These are phyloP conservation scores for Metrosideros polymorpha DNA, from an alignment of 441 rosid genomes.

Conservation along the genomic window DNA sequence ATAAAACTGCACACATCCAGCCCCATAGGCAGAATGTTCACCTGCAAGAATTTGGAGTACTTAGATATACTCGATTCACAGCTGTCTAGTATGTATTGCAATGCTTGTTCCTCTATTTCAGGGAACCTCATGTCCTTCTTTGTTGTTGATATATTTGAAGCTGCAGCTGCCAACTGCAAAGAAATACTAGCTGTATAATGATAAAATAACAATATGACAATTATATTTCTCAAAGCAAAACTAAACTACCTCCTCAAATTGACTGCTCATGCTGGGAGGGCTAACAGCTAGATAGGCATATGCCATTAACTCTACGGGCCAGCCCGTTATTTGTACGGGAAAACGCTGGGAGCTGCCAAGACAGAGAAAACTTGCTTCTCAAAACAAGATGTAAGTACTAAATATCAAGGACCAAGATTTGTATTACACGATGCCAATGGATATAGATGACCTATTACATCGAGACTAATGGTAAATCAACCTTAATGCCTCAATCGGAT, in stretches of 20 bases:
- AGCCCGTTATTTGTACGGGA: conserved; percentile 80
- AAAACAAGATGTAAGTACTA: background rate
- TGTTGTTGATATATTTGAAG: conserved; percentile 54
- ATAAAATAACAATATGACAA: background rate
- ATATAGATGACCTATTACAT: background rate
- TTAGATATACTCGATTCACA: conserved; percentile 90
- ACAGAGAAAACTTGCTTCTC: background rate
- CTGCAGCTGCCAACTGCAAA: conserved; percentile 82
- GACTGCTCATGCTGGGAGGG: conserved; percentile 70
- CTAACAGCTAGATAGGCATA: conserved; percentile 81
- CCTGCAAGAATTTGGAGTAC: conserved; percentile 83
- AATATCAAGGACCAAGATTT: background rate
- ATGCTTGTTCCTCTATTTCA: conserved; percentile 66
- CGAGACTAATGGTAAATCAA: background rate
- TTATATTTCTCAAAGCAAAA: background rate
- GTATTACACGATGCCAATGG: background rate
- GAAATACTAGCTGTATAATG: background rate
- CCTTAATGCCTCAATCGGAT: background rate
- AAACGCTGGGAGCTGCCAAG: conserved; percentile 66
- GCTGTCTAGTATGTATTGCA: conserved; percentile 68
- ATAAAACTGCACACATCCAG: background rate
- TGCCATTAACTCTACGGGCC: conserved; percentile 92
- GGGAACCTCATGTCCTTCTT: conserved; percentile 55
- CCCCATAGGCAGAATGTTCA: conserved; percentile 7
- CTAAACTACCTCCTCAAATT: conserved; percentile 70